These are phyloP conservation scores for Strobilomyces echinocephalus DNA, from an alignment of 768 basidiomycete genomes.

Conservation along the genomic window DNA sequence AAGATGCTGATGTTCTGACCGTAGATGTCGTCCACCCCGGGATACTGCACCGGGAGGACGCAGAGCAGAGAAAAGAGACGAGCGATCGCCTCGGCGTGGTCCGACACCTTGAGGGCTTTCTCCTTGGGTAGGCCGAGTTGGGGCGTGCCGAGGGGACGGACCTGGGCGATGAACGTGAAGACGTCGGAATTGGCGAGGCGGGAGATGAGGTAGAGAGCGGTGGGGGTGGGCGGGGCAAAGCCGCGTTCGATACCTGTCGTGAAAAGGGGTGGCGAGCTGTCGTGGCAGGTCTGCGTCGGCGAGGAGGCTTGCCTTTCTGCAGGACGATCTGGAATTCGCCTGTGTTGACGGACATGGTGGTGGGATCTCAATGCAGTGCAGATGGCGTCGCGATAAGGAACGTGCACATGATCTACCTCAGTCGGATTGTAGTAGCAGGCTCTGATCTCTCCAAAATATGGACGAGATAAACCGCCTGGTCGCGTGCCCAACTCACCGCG, in stretches of 20 bases:
- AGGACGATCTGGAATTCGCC: conserved; percentile 25
- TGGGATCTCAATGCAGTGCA: conserved; percentile 1
- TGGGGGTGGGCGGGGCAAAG: conserved; percentile 64
- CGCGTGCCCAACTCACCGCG: too few species aligned
- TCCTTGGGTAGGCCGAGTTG: conserved; percentile 42
- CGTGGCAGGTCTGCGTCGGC: neutral
- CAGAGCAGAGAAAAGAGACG: conserved; percentile 59
- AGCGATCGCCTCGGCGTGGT: neutral
- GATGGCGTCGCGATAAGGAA: neutral
- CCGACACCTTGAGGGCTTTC: conserved; percentile 38
- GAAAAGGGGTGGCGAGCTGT: neutral
- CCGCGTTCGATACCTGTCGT: conserved; percentile 62
- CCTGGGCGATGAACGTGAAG: conserved; percentile 44
- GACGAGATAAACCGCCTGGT: too few species aligned
- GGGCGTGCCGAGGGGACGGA: conserved; percentile 47
- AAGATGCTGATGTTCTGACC: conserved; percentile 61
- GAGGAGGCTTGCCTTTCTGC: conserved; percentile 48
- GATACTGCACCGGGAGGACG: conserved; percentile 32
- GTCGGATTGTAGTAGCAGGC: too few species aligned
- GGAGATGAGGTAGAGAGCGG: conserved; percentile 50
- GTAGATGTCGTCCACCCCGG: conserved; percentile 58
- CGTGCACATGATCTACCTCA: too few species aligned
- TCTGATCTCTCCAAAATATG: too few species aligned
- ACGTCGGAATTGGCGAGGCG: conserved; percentile 29
- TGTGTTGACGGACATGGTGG: conserved; percentile 14